These are phyloP conservation scores for Arctium minus DNA, from an alignment of 129 eudicot genomes.

Conservation along the genomic window DNA sequence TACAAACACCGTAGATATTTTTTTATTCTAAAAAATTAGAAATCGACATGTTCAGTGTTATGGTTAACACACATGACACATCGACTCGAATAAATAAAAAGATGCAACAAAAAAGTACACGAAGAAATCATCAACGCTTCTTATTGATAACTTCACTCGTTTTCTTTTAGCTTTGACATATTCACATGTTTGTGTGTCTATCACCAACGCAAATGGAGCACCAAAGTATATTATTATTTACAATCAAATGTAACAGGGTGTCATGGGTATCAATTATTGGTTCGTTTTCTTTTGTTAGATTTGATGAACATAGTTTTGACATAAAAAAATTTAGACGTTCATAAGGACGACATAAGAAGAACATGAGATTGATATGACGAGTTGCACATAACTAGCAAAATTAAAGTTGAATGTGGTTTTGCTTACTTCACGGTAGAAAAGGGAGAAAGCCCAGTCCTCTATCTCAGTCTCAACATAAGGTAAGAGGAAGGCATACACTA, in stretches of 20 bases:
- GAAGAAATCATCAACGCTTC: neutral
- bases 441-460: too few relatives aligned
- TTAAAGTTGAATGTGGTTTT: neutral
- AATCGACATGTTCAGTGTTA: too few relatives aligned
- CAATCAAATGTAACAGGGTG: neutral
- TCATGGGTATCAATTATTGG: neutral
- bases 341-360: neutral
- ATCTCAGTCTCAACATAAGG: too few relatives aligned
- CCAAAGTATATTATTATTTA: neutral
- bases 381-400: neutral
- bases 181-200: neutral
- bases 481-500: too few relatives aligned
- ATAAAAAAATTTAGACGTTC: neutral
- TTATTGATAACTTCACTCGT: too few relatives aligned
- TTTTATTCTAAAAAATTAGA: too few relatives aligned
- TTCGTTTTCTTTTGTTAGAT: too few relatives aligned
- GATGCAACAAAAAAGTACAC: neutral
- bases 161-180: neutral
- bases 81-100: neutral
- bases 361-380: neutral
- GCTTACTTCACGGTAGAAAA: too few relatives aligned
- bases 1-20: too few relatives aligned
- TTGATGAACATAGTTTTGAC: neutral
- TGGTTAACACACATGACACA: neutral
- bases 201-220: neutral